Evolutionary conservation across 441 rosid species (phyloP).

Genomic region (Gossypium gossypioides): DNA sequence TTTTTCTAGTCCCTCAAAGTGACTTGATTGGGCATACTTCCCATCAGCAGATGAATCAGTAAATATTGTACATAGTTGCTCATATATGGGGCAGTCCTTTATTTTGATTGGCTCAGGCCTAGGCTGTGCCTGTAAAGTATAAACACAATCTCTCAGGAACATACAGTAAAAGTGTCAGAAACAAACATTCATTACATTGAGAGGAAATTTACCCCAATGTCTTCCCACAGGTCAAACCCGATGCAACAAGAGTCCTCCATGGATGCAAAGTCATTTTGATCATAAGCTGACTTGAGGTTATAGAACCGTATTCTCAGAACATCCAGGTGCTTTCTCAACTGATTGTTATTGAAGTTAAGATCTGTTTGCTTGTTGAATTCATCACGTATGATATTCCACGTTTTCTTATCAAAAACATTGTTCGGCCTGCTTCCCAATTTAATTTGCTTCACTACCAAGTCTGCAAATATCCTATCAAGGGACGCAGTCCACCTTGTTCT

Average conservation of each 20-base stretch:
- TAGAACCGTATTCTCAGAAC: conserved; percentile 62
- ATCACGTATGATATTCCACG: conserved; percentile 55
- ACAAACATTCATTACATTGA: background rate
- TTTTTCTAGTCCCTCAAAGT: conserved; percentile 59
- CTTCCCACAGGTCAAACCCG: conserved; percentile 76
- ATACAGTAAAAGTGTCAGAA: background rate
- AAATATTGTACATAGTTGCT: conserved; percentile 61
- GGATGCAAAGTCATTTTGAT: conserved; percentile 37
- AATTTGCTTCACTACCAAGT: conserved; percentile 70
- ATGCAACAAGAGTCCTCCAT: conserved; percentile 50
- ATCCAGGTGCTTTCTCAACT: conserved; percentile 68
- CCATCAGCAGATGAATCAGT: conserved; percentile 55
- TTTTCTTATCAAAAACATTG: conserved; percentile 64
- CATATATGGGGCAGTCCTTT: conserved; percentile 64
- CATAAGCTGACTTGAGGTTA: conserved; percentile 41
- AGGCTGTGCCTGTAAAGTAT: conserved; percentile 34
- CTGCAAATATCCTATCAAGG: conserved; percentile 61
- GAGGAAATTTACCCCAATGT: conserved; percentile 34
- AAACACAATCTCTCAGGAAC: conserved; percentile 20
- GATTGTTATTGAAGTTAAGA: conserved; percentile 64
- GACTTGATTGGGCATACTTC: conserved; percentile 81
- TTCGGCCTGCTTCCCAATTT: conserved; percentile 55
- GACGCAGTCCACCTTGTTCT: conserved; percentile 65
- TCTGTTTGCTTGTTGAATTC: conserved; percentile 59
- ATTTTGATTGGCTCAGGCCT: conserved; percentile 42